Conservation (phyloP, 2,329 filamentous ascomycete species). For the Fusarium sp. region DNA sequence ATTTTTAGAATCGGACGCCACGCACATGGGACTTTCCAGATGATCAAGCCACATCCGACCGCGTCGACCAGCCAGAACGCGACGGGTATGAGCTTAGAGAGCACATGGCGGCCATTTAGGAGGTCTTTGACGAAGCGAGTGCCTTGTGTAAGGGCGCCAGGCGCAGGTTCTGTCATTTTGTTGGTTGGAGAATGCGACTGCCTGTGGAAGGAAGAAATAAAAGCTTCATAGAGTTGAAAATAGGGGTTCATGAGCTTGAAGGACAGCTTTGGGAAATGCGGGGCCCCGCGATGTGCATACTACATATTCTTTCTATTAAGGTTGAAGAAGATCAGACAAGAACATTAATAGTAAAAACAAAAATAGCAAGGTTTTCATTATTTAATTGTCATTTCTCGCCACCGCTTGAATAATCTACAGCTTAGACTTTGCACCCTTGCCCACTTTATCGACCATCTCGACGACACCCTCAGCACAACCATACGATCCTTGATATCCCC, state of each 20-base stretch:
- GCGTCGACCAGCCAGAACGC: conserved; percentile 77
- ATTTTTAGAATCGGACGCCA: neutral
- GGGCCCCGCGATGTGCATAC: conserved; percentile 45
- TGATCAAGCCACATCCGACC: conserved; percentile 76
- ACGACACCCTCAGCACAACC: conserved; percentile 76
- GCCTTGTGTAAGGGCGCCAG: conserved; percentile 43
- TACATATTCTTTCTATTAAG: too few species aligned
- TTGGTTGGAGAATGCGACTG: neutral
- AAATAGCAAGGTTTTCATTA: neutral
- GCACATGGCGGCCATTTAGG: conserved; percentile 59
- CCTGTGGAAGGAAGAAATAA: conserved; percentile 17
- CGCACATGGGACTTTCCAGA: conserved; percentile 87
- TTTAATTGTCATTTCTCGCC: neutral
- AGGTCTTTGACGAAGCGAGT: conserved; percentile 54
- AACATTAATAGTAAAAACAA: neutral
- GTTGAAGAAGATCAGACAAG: neutral
- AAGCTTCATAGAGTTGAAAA: conserved; percentile 20
- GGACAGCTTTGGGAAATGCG: conserved; percentile 16
- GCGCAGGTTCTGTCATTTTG: conserved; percentile 45
- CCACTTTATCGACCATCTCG: conserved; percentile 73
- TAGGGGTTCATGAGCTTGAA: conserved; percentile 33
- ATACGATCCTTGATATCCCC: conserved; percentile 78
- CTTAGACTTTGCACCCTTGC: conserved; percentile 43
- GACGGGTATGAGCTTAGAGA: conserved; percentile 65
- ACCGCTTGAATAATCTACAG: conserved; percentile 34